Percentiles rank a stretch among this genome's conserved stretches.
Conservation (phyloP, 192 early-diverging fungal species). For the Coemansia sp. region DNA sequence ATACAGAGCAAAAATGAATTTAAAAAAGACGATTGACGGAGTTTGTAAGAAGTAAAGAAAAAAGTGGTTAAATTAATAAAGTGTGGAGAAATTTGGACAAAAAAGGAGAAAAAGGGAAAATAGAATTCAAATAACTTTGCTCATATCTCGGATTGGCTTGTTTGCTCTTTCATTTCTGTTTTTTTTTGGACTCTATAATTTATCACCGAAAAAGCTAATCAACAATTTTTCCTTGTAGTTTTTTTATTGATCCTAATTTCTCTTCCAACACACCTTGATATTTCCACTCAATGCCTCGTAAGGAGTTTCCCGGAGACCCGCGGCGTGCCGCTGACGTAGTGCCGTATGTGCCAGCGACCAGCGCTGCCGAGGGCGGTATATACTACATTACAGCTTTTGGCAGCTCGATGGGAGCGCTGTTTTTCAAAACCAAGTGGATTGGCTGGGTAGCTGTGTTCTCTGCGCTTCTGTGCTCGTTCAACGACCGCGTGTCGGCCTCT, state of each 20-base stretch:
- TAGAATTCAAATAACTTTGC: not conserved
- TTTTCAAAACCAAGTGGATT: conserved; percentile 38
- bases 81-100: too few relatives aligned
- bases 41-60: not conserved
- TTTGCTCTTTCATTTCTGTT: too few relatives aligned
- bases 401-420: conserved; percentile 46
- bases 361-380: conserved; percentile 34
- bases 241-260: too few relatives aligned
- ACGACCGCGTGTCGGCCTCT: conserved; percentile 38
- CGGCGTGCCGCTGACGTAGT: conserved; percentile 32
- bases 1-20: too few relatives aligned
- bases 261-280: not conserved
- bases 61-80: too few relatives aligned
- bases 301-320: conserved; percentile 48
- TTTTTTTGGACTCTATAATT: too few relatives aligned
- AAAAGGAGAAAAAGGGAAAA: not conserved
- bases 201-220: too few relatives aligned
- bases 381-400: conserved; percentile 50
- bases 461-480: conserved; percentile 41
- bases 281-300: conserved; percentile 22
- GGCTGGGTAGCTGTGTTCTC: conserved; percentile 43
- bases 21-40: too few relatives aligned
- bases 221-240: too few relatives aligned
- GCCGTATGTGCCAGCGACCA: conserved; percentile 39
- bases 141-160: too few relatives aligned